Conservation (phyloP, 2,329 filamentous ascomycete species). For the Scleromitrula shiraiana region DNA sequence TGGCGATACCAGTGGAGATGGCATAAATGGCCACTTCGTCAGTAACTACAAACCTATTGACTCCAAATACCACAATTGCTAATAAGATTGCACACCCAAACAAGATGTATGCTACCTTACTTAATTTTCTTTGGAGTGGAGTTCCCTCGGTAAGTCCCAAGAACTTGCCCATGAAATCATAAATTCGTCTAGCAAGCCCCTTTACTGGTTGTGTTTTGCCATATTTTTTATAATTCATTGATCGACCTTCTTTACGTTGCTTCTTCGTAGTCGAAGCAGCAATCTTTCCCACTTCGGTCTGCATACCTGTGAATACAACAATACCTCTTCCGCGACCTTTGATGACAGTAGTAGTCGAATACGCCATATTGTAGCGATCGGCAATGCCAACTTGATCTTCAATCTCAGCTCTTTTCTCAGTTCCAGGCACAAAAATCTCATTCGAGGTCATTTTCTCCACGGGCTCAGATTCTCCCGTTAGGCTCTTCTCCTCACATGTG, state of each 20-base stretch:
- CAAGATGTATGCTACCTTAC: conserved; percentile 55
- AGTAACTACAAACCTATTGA: conserved; percentile 33
- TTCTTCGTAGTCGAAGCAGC: conserved; percentile 39
- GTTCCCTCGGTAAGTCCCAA: conserved; percentile 55
- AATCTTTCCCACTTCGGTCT: conserved; percentile 50
- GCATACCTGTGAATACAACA: conserved; percentile 46
- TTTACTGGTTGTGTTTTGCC: conserved; percentile 39
- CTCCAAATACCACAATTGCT: conserved; percentile 34
- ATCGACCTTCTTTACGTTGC: conserved; percentile 46
- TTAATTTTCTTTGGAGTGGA: conserved; percentile 56
- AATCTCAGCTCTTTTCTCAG: conserved; percentile 32
- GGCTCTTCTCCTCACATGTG: conserved; percentile 84
- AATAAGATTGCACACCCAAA: conserved; percentile 46
- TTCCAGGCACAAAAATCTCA: conserved; percentile 32
- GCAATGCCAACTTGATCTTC: conserved; percentile 37
- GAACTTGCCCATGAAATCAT: conserved; percentile 44
- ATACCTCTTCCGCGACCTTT: conserved; percentile 47
- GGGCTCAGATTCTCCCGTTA: conserved; percentile 92
- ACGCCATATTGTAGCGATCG: conserved; percentile 47
- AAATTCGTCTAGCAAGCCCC: conserved; percentile 39
- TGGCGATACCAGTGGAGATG: conserved; percentile 39
- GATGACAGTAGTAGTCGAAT: conserved; percentile 46
- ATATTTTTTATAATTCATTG: conserved; percentile 38
- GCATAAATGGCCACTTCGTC: conserved; percentile 28
- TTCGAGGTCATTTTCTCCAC: conserved; percentile 57